Conservation (phyloP, 768 basidiomycete species). For the Leccinum subgranulosum region DNA sequence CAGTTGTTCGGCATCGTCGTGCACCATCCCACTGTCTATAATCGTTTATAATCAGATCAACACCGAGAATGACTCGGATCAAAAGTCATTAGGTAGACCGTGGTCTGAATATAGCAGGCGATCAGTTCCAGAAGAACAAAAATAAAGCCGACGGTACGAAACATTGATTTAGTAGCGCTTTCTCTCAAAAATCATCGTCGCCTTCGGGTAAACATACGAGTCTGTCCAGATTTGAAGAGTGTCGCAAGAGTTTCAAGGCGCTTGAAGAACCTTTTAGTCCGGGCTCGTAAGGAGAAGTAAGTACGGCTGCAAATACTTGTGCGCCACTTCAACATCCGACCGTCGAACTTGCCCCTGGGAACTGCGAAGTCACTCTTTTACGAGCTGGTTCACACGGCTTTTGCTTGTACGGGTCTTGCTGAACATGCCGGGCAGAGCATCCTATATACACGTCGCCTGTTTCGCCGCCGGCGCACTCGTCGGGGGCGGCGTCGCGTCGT, state of each 20-base stretch:
- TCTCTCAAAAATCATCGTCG: constrained; percentile 84
- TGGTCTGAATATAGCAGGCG: constrained; percentile 51
- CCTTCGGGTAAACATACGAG: constrained; percentile 77
- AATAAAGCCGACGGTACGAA: constrained; percentile 22
- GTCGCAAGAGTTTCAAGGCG: constrained; percentile 84
- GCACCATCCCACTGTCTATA: constrained; percentile 80
- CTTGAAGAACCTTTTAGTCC: constrained; percentile 30
- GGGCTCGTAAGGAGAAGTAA: neutral
- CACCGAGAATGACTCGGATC: constrained; percentile 42
- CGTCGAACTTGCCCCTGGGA: neutral
- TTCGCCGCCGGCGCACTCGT: constrained; percentile 83
- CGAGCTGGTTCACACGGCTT: neutral
- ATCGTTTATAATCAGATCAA: neutral
- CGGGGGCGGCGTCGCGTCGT: constrained; percentile 70
- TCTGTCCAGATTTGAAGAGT: constrained; percentile 41
- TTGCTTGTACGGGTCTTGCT: neutral
- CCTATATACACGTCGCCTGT: constrained; percentile 59
- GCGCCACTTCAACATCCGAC: too few species aligned
- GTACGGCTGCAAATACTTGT: too few species aligned
- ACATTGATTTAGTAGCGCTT: constrained; percentile 87
- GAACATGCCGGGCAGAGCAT: constrained; percentile 40
- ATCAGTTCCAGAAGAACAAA: neutral
- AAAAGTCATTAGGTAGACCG: constrained; percentile 36
- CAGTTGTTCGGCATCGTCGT: constrained; percentile 88
- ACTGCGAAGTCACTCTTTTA: neutral